These are phyloP conservation scores for Rhizophagus sp. DNA, from an alignment of 192 early-diverging fungal genomes.

Conservation along the genomic window DNA sequence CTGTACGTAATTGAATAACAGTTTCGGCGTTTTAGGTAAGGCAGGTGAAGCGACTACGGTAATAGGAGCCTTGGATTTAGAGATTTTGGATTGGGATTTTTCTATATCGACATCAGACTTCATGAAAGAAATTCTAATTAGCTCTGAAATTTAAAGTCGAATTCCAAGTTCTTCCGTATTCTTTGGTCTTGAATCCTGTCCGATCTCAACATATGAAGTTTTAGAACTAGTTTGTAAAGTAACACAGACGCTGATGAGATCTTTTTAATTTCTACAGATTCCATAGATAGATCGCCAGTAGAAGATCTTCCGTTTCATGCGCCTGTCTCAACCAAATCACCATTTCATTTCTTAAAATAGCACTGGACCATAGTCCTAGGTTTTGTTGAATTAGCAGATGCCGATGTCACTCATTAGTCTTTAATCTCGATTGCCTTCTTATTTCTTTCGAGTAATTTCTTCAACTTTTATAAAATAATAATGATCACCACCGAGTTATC, in stretches of 20 bases:
- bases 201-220: conserved; percentile 85
- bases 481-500: too few relatives aligned
- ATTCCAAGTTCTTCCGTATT: conserved; percentile 45
- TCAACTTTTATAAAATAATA: neutral
- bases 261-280: conserved; percentile 69
- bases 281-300: conserved; percentile 83
- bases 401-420: too few relatives aligned
- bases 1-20: conserved; percentile 75
- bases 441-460: conserved; percentile 50
- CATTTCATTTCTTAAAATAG: too few relatives aligned
- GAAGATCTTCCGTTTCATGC: too few relatives aligned
- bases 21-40: too few relatives aligned
- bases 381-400: too few relatives aligned
- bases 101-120: neutral
- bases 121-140: conserved; percentile 62
- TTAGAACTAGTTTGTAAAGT: too few relatives aligned
- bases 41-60: neutral
- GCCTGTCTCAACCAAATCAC: too few relatives aligned
- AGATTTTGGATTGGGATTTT: too few relatives aligned
- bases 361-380: too few relatives aligned
- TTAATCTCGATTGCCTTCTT: too few relatives aligned
- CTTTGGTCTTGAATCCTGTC: too few relatives aligned
- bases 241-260: conserved; percentile 80
- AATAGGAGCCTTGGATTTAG: neutral
- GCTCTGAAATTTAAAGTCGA: conserved; percentile 66